Base-by-base conservation (phyloP, 2,329 filamentous ascomycete genomes). In the Nemania bipapillata region DNA sequence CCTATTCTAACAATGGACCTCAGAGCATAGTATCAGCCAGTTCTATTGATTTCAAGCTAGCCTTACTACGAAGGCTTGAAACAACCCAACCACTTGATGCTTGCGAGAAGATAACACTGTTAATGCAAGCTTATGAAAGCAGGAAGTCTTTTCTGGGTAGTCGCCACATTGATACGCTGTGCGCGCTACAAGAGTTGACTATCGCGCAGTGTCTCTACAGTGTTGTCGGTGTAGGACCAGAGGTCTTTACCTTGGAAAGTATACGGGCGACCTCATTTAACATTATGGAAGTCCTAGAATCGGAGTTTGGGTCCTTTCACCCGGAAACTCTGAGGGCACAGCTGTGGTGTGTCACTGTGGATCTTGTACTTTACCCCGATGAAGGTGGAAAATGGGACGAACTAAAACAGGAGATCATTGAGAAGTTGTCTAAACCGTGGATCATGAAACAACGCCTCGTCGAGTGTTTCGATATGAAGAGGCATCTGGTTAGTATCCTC, bases 111-210 rank as follows among this genome's bases (percentile, higher is more conserved):
- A 37, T 37, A 37, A n/a, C 20, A 11, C 52, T 55, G 12, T 37
- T 55, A n/a, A 37, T 2, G 30, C 8, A 55, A 37, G 52, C 30
- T 55, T 55, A 55, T 12, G 30, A 55, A 17, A 17, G 8, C n/a
- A 37, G n/a, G 52, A 55, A 37, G 11, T 37, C 30, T 2, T 17
- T 15, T 6, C 22, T 55, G 30, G 52, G n/a, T 3, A 12, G 35
- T 15, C 4, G 37, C 30, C 12, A 55, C 52, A 32, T 37, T 17
- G 52, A 55, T 55, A 55, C 52, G n/a, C 37, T 55, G 37, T 55
- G 30, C 8, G 52, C 32, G 7, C 52, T 37, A 22, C 30, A 30
- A 32, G 52, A 37, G 37, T 30, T 55, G 4, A 37, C n/a, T 15
- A 55, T 37, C 8, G 17, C 52, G 30, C 28, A 55, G 20, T 55